Evolutionary conservation across 345 rosid genomes (phyloP), one percentile per base, ranked within the genome.

Genomic region (Gynandropsis gynandra): DNA sequence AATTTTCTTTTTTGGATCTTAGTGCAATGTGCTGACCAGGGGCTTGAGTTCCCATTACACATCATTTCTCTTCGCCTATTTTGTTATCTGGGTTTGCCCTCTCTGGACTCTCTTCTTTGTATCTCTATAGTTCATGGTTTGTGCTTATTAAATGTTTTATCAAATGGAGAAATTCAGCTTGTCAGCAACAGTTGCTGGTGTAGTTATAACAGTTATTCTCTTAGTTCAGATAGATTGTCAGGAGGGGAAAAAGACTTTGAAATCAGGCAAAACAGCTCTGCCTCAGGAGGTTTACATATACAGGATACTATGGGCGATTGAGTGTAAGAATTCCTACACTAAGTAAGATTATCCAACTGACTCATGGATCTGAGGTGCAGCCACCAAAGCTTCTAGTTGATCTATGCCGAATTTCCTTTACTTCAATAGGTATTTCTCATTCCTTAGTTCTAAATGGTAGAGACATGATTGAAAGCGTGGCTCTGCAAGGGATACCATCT

Each of bases 401-500:
- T 74, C 76, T 76, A 68, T 54, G 56, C 52, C 52, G 69, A 74
- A 58, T 70, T 74, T 60, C 70, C 66, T 67, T 53, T 21, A 47
- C 57, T 58, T 72, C 68, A 74, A 51, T 44, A 21, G 8, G 51
- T 13, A 7, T 24, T 8, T 38, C 48, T 54, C 54, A 38, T 13
- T 56, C 42, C 58, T 57, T 64, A 58, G 36, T 19, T 58, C 58
- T 44, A 37, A 58, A 64, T 37, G 13, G 43, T 58, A 43, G 34
- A 50, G 16, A 58, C 52, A 51, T 50, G 16, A 43, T 50, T 64
- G 16, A 56, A 48, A 41, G 9, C 8, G 21, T n/a, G n/a, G n/a
- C n/a, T n/a, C n/a, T n/a, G n/a, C n/a, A n/a, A n/a, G n/a, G n/a
- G n/a, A n/a, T n/a, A n/a, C n/a, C n/a, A n/a, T n/a, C n/a, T n/a